phyloP scores from a whole-genome alignment of 345 rosid species.

The Linum tenue region DNA sequence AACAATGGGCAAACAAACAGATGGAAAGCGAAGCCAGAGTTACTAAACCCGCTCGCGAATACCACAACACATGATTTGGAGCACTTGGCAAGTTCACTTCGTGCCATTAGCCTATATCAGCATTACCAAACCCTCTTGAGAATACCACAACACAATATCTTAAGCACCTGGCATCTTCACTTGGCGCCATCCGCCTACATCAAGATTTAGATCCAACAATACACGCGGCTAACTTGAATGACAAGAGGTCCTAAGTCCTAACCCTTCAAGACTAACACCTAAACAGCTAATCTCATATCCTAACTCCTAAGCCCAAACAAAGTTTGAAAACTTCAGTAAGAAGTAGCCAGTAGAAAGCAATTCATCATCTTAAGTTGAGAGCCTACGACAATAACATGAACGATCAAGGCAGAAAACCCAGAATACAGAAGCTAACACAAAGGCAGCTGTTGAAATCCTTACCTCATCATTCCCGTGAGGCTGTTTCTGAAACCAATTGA shows the following conservation, averaged over 20 bases:
- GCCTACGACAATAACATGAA: no score
- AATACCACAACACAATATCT: background rate
- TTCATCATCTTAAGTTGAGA: no score
- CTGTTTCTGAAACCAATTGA: constrained; percentile 85
- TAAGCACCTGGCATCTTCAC: background rate
- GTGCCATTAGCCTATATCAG: background rate
- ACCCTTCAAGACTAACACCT: no score
- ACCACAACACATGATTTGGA: background rate
- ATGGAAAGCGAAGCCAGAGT: background rate
- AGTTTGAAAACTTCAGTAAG: no score
- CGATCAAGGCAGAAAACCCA: no score
- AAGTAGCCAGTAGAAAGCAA: no score
- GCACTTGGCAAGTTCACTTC: background rate
- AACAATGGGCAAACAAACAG: background rate
- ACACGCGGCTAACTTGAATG: no score
- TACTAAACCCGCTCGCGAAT: background rate
- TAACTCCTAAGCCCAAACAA: no score
- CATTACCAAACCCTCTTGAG: background rate
- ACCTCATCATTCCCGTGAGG: constrained; percentile 93
- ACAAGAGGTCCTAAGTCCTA: no score
- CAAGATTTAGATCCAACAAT: no score
- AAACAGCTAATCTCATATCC: no score
- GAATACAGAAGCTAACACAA: background rate
- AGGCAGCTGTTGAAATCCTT: background rate
- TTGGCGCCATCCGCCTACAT: no score